phyloP scores from a whole-genome alignment of 192 early-diverging fungal genomes.

The Coemansia sp. region DNA sequence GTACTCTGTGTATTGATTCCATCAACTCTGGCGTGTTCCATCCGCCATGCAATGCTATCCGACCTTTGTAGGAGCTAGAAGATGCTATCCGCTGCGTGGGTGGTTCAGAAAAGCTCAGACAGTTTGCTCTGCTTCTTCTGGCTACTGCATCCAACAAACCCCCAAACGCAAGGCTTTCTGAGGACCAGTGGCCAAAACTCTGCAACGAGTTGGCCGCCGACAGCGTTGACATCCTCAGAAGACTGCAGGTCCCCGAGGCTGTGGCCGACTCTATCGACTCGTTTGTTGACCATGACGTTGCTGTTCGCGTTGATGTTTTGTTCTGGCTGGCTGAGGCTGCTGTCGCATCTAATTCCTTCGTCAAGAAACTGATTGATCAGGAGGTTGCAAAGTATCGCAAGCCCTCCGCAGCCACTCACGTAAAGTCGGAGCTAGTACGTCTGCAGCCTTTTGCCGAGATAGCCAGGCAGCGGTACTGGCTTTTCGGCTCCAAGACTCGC shows the following conservation, averaged over 20 bases:
- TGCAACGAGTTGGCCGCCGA: constrained; percentile 37
- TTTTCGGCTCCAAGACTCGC: constrained; percentile 50
- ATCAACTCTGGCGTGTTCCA: no score
- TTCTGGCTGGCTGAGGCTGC: constrained; percentile 48
- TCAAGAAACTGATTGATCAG: constrained; percentile 38
- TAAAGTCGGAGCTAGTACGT: constrained; percentile 12
- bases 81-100: constrained; percentile 24
- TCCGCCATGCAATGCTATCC: neutral
- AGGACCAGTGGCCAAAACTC: constrained; percentile 40
- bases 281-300: constrained; percentile 24
- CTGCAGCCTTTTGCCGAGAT: constrained; percentile 47
- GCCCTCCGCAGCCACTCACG: constrained; percentile 11
- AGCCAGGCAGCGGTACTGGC: constrained; percentile 53
- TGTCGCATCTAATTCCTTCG: constrained; percentile 35
- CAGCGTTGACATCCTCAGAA: constrained; percentile 32
- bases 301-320: constrained; percentile 46
- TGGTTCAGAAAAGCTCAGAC: constrained; percentile 17
- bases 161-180: constrained; percentile 15
- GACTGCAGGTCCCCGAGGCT: constrained; percentile 40
- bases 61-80: constrained; percentile 34
- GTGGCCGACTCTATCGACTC: constrained; percentile 45
- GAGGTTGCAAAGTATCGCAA: constrained; percentile 29
- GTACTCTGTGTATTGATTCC: no score
- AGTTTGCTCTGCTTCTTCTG: constrained; percentile 34
- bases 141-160: constrained; percentile 26